Evolutionary conservation across 169 alveolate species (phyloP).

Genomic region (Plasmodium reichenowi): DNA sequence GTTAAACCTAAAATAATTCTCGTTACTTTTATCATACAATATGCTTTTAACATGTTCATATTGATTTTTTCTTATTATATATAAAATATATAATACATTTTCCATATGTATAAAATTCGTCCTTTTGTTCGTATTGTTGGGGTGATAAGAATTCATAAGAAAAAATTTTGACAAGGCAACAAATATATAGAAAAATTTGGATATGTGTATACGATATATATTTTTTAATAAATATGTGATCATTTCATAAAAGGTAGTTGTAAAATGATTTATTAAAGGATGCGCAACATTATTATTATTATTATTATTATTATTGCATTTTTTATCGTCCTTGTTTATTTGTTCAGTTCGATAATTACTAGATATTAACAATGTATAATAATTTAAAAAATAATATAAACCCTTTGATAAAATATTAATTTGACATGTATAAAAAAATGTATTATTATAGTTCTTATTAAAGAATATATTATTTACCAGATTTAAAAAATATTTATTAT

Average conservation of each 20-base stretch:
- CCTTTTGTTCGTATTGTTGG: not conserved
- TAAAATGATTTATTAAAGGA: not conserved
- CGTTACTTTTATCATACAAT: conserved; percentile 22
- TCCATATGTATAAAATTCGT: not conserved
- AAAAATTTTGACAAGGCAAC: conserved; percentile 9
- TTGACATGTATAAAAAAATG: conserved; percentile 2
- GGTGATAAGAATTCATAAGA: not conserved
- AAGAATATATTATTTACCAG: conserved; percentile 8
- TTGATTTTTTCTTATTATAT: conserved; percentile 8
- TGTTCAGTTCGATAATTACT: not conserved
- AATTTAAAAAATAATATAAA: conserved; percentile 19
- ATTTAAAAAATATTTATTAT: not conserved
- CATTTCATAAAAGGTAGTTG: conserved; percentile 49
- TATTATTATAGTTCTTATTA: not conserved
- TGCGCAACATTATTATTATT: not conserved
- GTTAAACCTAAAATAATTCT: not conserved
- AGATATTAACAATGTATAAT: not conserved
- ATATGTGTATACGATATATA: conserved; percentile 7
- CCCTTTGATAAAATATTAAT: conserved; percentile 23
- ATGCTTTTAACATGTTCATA: conserved; percentile 15
- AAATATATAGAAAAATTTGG: conserved; percentile 51
- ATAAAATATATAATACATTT: conserved; percentile 5
- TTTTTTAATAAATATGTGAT: conserved; percentile 34
- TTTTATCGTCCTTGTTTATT: not conserved
- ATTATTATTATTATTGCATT: not conserved